Evolutionary conservation across 1,284 basidiomycete genomes (phyloP), one percentile per base, ranked within the genome.

Genomic region (Naganishia sp.): DNA sequence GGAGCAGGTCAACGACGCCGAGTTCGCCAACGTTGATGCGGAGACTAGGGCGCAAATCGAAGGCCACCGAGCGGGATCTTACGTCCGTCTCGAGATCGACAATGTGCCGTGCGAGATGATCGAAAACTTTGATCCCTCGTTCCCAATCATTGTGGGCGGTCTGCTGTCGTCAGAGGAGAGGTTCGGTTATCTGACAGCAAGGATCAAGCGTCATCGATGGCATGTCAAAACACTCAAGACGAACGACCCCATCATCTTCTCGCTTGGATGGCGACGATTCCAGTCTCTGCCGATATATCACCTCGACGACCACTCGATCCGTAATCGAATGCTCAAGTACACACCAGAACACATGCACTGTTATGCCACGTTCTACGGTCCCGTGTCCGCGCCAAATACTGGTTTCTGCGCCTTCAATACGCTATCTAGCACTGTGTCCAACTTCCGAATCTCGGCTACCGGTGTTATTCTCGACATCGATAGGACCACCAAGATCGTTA

Each of bases 271-370:
- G 95, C 83, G 96, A 58, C 85, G 95, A 23, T 99, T 99, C 83
- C 95, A 99, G 79, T 89, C 87, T 0, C 83, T 96, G 31, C 95
- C 95, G 0, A 89, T 98, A 71, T 99, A 98, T 79, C 93, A 92
- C 28, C 83, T 99, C 32, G 96, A 99, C 78, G 95, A 99, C 77
- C 92, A 96, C 74, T 92, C 90, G 3, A 93, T 95, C 71, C 89
- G 96, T 32, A 98, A 99, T 87, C 90, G 96, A 53, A 92, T 98
- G 90, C 89, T 99, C 79, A 99, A 99, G 82, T 99, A 99, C 77
- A 98, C 96, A 0, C 95, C 95, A 0, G 96, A 99, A 80, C 95
- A 99, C 75, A 97, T 96, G 93, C 96, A 99, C 78, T 99, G 95
- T 75, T 92, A 90, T 73, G 95, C 95, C 2, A 95, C 94, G 0